A percentile compares a stretch with the other conserved stretches of the same genome.
Evolutionary conservation across 2,329 filamentous ascomycete species (phyloP).

Genomic region (Fusarium hainanense): DNA sequence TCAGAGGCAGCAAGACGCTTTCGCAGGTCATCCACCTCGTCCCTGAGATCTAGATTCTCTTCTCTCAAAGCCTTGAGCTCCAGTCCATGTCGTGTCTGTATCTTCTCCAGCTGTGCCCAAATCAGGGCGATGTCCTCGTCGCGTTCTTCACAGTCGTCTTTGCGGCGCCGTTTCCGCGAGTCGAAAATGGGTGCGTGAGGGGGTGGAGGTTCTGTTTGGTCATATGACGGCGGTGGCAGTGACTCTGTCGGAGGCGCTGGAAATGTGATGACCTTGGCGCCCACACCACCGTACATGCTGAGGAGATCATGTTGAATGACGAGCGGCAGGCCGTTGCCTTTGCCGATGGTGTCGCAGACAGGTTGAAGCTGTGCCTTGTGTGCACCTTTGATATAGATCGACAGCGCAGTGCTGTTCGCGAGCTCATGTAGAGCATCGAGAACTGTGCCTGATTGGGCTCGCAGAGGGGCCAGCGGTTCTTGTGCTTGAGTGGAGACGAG

Average conservation of each 20-base stretch:
- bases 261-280: conserved; percentile 17
- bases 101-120: conserved; percentile 8
- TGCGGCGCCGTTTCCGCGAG: conserved; percentile 4
- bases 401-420: background rate
- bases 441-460: conserved; percentile 19
- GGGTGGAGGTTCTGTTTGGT: conserved; percentile 9
- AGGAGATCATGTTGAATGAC: conserved; percentile 4
- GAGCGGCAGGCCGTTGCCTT: background rate
- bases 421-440: conserved; percentile 26
- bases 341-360: background rate
- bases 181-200: conserved; percentile 1
- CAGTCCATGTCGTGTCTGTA: background rate
- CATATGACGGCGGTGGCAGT: conserved; percentile 3
- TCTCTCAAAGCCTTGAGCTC: background rate
- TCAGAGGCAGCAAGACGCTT: background rate
- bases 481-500: conserved; percentile 9
- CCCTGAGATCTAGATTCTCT: conserved; percentile 9
- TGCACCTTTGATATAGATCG: conserved; percentile 5
- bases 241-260: background rate
- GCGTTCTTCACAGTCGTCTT: conserved; percentile 6
- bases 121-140: conserved; percentile 16
- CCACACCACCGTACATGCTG: conserved; percentile 15
- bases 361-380: conserved; percentile 5
- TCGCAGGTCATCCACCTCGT: conserved; percentile 9
- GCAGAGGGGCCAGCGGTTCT: conserved; percentile 13